Percentiles rank a stretch among this genome's conserved stretches.
Conservation (phyloP, 148 eudicot genomes). For the Camellia sinensis region DNA sequence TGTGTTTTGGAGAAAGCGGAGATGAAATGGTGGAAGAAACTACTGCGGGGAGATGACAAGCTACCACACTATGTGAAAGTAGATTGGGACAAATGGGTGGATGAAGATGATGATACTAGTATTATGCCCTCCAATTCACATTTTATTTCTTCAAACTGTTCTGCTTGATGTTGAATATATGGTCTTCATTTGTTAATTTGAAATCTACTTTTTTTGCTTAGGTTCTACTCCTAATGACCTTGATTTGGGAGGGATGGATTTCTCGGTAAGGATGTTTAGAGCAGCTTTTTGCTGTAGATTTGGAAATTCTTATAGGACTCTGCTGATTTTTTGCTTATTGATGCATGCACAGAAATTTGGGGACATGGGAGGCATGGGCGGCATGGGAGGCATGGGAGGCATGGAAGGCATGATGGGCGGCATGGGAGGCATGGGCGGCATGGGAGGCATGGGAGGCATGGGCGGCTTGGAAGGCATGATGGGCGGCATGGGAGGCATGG, state of each 20-base stretch:
- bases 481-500: conserved; percentile 11
- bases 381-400: conserved; percentile 39
- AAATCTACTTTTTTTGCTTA: conserved; percentile 8
- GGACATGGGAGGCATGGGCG: conserved; percentile 50
- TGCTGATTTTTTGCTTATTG: not conserved
- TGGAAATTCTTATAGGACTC: not conserved
- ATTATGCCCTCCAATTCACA: not conserved
- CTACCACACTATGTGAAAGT: conserved; percentile 86
- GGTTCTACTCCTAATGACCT: conserved; percentile 64
- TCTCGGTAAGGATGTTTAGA: conserved; percentile 55
- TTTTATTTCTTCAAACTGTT: not conserved
- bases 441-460: conserved; percentile 2
- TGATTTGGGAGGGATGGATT: conserved; percentile 89
- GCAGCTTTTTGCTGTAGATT: not conserved
- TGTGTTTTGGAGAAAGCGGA: conserved; percentile 81
- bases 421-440: conserved; percentile 37
- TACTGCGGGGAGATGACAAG: conserved; percentile 68
- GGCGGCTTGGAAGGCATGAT: no score
- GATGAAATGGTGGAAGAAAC: conserved; percentile 79
- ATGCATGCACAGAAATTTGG: conserved; percentile 66
- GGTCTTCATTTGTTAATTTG: not conserved
- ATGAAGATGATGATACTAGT: conserved; percentile 82
- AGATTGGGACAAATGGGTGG: conserved; percentile 97
- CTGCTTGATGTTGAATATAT: not conserved
- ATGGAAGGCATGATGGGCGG: conserved; percentile 41